Evolutionary conservation across 805 yeast genomes (phyloP).

Genomic region (Kodamaea laetipori): DNA sequence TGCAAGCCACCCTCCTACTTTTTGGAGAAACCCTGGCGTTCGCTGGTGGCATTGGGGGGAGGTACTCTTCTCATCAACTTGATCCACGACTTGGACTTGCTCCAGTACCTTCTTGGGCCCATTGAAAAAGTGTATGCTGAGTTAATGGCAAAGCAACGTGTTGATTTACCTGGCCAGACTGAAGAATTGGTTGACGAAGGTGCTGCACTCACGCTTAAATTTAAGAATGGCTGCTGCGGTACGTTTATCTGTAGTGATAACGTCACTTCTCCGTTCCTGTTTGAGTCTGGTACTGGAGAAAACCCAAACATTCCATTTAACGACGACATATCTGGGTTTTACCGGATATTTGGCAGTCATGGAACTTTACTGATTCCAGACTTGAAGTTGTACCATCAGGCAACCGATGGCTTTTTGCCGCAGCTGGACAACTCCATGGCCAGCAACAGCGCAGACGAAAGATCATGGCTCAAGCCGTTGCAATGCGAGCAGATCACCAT

Average conservation of each 20-base stretch:
- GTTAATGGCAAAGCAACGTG: constrained; percentile 31
- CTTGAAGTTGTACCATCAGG: constrained; percentile 34
- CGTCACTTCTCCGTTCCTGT: constrained; percentile 40
- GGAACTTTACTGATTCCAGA: constrained; percentile 44
- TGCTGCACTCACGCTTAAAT: constrained; percentile 35
- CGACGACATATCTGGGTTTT: constrained; percentile 33
- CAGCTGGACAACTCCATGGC: constrained; percentile 15
- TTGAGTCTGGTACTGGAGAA: constrained; percentile 43
- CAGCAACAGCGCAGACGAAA: constrained; percentile 17
- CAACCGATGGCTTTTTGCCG: neutral
- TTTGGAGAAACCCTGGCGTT: constrained; percentile 36
- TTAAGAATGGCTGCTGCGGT: constrained; percentile 36
- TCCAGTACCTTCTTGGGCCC: constrained; percentile 42
- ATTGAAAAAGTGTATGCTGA: constrained; percentile 41
- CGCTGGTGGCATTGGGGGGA: constrained; percentile 31
- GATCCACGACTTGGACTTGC: constrained; percentile 41
- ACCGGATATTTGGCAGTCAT: constrained; percentile 40
- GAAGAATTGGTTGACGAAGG: constrained; percentile 38
- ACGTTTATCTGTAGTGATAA: constrained; percentile 42
- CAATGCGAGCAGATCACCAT: constrained; percentile 23
- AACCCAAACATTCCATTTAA: constrained; percentile 39
- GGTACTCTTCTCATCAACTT: constrained; percentile 41
- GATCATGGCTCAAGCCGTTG: constrained; percentile 34
- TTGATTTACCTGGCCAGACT: constrained; percentile 16
- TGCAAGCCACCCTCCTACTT: constrained; percentile 39